Conservation (phyloP, 2,329 filamentous ascomycete species). For the Celoporthe dispersa region DNA sequence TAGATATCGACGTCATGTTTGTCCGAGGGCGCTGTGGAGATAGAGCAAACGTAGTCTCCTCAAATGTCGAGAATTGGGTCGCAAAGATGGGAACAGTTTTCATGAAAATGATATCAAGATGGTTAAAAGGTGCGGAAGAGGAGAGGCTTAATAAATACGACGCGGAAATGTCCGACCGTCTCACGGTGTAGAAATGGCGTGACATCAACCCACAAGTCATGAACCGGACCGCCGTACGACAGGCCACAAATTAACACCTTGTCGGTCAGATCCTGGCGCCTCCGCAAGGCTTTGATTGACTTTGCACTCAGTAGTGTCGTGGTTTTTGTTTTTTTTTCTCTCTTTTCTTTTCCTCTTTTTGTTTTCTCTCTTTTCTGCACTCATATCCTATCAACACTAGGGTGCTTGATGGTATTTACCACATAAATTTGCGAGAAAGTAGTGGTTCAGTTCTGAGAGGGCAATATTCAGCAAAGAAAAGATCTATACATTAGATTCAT, state of each 20-base stretch:
- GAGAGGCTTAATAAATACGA: background rate
- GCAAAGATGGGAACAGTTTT: background rate
- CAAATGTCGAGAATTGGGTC: background rate
- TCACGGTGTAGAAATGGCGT: constrained; percentile 6
- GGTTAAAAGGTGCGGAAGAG: background rate
- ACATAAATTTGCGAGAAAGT: background rate
- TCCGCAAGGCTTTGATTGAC: background rate
- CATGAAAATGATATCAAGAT: background rate
- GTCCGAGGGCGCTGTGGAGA: background rate
- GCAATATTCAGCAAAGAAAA: background rate
- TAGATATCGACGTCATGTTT: background rate
- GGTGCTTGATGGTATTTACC: too few species aligned
- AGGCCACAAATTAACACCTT: background rate
- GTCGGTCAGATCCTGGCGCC: background rate
- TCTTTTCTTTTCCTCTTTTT: background rate
- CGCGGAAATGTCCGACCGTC: background rate
- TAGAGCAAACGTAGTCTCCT: background rate
- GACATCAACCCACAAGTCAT: constrained; percentile 12
- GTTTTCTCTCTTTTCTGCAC: background rate
- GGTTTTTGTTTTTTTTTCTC: background rate
- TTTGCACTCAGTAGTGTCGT: background rate
- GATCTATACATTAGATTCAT: background rate
- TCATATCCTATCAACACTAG: background rate
- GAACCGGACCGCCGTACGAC: background rate
- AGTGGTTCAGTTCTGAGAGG: background rate